Conservation (phyloP, 1,284 basidiomycete species). For the Pseudozyma tsukubaensis region DNA sequence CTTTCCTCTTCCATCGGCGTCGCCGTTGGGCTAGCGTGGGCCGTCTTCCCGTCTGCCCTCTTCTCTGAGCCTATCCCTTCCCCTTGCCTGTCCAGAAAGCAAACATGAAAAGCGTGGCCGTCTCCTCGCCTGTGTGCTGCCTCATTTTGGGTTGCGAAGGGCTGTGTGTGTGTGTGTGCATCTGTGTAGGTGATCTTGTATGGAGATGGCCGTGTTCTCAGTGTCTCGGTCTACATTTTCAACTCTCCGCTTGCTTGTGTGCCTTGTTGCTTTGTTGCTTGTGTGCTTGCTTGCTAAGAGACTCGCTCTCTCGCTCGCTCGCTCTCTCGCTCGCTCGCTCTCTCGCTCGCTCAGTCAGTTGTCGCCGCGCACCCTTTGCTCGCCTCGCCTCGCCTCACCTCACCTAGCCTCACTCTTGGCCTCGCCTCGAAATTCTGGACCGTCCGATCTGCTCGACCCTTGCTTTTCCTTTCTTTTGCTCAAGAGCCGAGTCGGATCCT, state of each 20-base stretch:
- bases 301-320: background rate
- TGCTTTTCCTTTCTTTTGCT: too few species aligned
- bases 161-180: background rate
- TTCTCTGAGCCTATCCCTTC: background rate
- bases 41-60: background rate
- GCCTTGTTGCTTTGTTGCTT: background rate
- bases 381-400: background rate
- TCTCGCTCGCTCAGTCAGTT: background rate
- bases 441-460: too few species aligned
- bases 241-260: background rate
- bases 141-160: background rate
- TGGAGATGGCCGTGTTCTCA: background rate
- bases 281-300: background rate
- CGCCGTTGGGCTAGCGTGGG: background rate
- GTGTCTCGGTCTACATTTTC: background rate
- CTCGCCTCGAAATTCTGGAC: too few species aligned
- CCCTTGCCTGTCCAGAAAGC: background rate
- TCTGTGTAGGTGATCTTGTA: background rate
- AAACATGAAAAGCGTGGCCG: too few species aligned
- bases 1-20: background rate
- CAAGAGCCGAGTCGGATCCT: too few species aligned
- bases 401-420: background rate
- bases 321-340: too few species aligned
- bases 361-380: background rate
- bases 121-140: background rate